Percentiles rank a stretch among this genome's conserved stretches.
Evolutionary conservation across 148 eudicot species (phyloP).

Genomic region (Pharnaceum exiguum): DNA sequence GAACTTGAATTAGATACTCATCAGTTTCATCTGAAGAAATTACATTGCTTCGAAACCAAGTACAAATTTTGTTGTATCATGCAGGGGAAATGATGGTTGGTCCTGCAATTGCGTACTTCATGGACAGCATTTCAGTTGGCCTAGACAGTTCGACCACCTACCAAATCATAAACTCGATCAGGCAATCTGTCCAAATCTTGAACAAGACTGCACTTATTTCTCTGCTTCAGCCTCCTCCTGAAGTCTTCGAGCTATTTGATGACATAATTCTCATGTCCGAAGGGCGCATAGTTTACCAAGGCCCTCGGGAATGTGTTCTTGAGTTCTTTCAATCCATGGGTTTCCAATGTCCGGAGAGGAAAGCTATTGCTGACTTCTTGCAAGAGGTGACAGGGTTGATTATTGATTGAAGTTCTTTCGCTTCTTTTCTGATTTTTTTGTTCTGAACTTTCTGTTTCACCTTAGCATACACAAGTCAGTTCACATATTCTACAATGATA

Average conservation of each 20-base stretch:
- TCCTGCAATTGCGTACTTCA: conserved; percentile 34
- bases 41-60: conserved; percentile 1
- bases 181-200: conserved; percentile 33
- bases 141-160: conserved; percentile 45
- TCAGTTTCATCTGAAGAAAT: no score
- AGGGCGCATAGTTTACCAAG: conserved; percentile 47
- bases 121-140: conserved; percentile 46
- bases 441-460: no score
- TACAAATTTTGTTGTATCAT: background rate
- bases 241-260: conserved; percentile 48
- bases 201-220: conserved; percentile 33
- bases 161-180: conserved; percentile 37
- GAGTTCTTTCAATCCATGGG: conserved; percentile 27
- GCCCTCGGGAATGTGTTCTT: conserved; percentile 33
- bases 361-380: conserved; percentile 27
- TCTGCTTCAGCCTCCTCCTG: conserved; percentile 53
- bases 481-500: no score
- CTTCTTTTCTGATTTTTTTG: no score
- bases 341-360: conserved; percentile 21
- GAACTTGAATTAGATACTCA: background rate
- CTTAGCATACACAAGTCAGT: no score
- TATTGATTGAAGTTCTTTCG: no score
- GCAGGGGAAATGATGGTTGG: conserved; percentile 49
- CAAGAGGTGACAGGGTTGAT: no score
- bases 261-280: conserved; percentile 53